Base-by-base conservation (phyloP, 768 basidiomycete genomes). In the Russula olivacea region DNA sequence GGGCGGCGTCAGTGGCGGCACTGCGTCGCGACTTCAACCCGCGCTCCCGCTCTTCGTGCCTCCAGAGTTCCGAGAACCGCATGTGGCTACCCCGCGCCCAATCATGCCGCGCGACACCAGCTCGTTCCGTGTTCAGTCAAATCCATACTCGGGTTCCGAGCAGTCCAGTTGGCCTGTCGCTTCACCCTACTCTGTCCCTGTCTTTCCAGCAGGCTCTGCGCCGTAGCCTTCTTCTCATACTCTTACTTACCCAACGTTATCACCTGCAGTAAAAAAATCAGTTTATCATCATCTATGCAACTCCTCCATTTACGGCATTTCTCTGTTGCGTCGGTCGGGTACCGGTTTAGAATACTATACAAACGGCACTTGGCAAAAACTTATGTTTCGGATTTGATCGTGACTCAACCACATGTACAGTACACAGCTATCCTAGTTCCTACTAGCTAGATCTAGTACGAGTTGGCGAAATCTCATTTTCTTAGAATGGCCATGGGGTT, bases 91-190 rank as follows among this genome's bases (percentile, higher is more conserved):
- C 30, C 63, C 53, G 32, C 40, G 48, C 32, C 63, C 63, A 19
- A 58, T 41, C 1, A 25, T 64, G 32, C 48, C 54, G 10, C 63
- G 63, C 0, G 63, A 64, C 40, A 58, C 3, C 28, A 60, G 58
- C n/a, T 60, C 63, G 0, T 64, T 64, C 48, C 63, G 63, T 19
- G 40, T 64, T 40, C 63, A 54, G 10, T 59, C 63, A 15, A 64
- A 64, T 11, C 63, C 63, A 0, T 56, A 45, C 54, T 55, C 63
- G 2, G 25, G 54, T 14, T 34, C 47, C 57, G 57, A 58, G 10
- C 10, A 47, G 15, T 58, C 51, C 51, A 34, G 48, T 25, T 25
- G 53, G 9, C 50, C 49, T 8, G 8, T 40, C 2, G 7, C 61
- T 8, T 58, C 45, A n/a, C 55, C 54, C 38, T 45, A 45, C 11